Base-by-base conservation (phyloP, 495 filamentous ascomycete species). In the Friedmanniomyces endolithicus region DNA sequence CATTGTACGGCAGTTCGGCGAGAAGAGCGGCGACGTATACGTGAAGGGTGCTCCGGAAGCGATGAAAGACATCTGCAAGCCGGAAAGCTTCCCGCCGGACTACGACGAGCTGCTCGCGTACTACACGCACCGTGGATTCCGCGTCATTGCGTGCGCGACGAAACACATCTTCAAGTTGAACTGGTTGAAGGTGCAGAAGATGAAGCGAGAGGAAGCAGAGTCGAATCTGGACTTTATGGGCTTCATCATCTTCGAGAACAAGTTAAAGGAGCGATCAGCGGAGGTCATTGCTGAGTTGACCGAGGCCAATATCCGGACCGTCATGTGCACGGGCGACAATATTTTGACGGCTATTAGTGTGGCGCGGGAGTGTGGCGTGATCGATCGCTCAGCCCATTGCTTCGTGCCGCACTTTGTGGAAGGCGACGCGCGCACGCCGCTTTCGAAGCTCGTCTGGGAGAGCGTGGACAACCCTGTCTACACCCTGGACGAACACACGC, bases 281-380 rank as follows among this genome's bases (percentile, higher is more conserved):
- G 72, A 73, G 2, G 83, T 94, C 27, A 82, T 99, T 43, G 72
- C 84, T 35, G 88, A 96, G 67, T 78, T 99, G n/a, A 78, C 78
- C 12, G 71, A 82, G 44, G 90, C 94, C 11, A 84, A 83, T 24
- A 95, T 99, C 59, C 82, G 87, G 24, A 86, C 84, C 33, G 80
- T 95, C 51, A 99, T 99, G 94, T 94, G 92, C 59, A 99, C 94
- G 0, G 94, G 94, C 48, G 94, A 99, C 71, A 99, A 99, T 56
- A 97, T 99, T 54, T 74, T 97, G 40, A 99, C 94, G 16, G 94
- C 94, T 16, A 86, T 99, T 61, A 95, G 90, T 65, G 94, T 99
- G 57, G 92, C 90, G 6, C 81, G 88, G 62, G 90, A 99, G 66
- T 97, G 92, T 68, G 76, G 81, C 52, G 74, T 99, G 54, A 81